Base-by-base conservation (phyloP, 2,329 filamentous ascomycete genomes). In the Coniella vitis region DNA sequence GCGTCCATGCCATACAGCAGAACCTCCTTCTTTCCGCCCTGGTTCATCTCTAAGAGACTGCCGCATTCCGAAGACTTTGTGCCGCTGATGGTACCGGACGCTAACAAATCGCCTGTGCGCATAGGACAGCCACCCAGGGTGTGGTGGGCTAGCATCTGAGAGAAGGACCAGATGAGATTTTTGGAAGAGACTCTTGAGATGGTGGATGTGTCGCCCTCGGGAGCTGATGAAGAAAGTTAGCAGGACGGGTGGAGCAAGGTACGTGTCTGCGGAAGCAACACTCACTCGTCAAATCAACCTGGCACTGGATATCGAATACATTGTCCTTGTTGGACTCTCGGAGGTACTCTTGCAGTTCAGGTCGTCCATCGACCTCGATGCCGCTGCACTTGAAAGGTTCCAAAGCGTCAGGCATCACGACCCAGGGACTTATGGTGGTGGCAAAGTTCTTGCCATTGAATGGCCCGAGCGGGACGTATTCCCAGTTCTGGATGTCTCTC, bases 371-470 rank as follows among this genome's bases (percentile, higher is more conserved):
- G 21, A 67, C 66, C 49, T 64, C 61, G 10, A 68, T 58, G 0
- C 58, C 59, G 39, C 51, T 60, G 4, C 61, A 57, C n/a, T 63
- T 57, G 48, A 69, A 71, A 13, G 67, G 83, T 62, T 86, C 85
- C 29, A 93, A 69, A 1, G 87, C 87, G 61, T 90, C 86, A 29
- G 82, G 75, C 12, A 88, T 70, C 4, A 93, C 84, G 2, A 93
- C 79, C 87, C 87, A 93, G 0, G 86, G 78, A 52, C 81, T 86
- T 56, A 93, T 84, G 0, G 78, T 86, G 0, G 86, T 87, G 3
- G 76, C 84, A 60, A 93, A 91, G 64, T 90, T 91, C 75, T 94
- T 93, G 20, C 81, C 75, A 54, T 87, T 90, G 69, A 93, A 91
- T 0, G 87, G 87, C 0, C 88, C 88, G 7, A 91, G 69, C 0